Conservation (phyloP, 2,329 filamentous ascomycete genomes). For the Claviceps paspali region DNA sequence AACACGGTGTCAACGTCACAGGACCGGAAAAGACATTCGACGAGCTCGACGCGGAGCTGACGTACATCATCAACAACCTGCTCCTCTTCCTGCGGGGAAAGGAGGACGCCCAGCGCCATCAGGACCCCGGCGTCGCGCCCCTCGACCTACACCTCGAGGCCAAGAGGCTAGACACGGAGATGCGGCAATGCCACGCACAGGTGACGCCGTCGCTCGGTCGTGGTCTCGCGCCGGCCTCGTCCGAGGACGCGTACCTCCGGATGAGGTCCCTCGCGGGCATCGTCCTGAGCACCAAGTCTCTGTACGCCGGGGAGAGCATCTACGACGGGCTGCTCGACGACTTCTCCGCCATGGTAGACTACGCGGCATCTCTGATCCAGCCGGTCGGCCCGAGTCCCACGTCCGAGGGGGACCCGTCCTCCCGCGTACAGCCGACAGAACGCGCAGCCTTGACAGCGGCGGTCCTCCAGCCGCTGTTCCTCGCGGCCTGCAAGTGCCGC, state of each 20-base stretch:
- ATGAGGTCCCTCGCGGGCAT: constrained; percentile 6
- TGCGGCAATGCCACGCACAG: constrained; percentile 2
- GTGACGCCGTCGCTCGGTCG: no score
- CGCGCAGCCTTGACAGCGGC: no score
- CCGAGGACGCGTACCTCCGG: constrained; percentile 5
- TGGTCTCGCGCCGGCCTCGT: no score
- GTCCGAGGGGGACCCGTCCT: no score
- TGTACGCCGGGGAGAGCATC: constrained; percentile 6
- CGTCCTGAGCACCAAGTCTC: constrained; percentile 4
- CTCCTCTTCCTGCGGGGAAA: constrained; percentile 6
- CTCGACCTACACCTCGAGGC: constrained; percentile 4
- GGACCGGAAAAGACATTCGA: neutral
- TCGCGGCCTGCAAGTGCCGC: constrained; percentile 8
- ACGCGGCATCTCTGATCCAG: neutral
- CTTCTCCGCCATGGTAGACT: constrained; percentile 7
- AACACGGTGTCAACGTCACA: neutral
- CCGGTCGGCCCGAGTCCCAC: no score
- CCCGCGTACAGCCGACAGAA: no score
- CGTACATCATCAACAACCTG: constrained; percentile 1
- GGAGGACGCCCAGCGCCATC: constrained; percentile 6
- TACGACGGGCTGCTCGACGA: constrained; percentile 5
- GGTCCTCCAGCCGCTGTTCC: constrained; percentile 6
- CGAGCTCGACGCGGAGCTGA: neutral
- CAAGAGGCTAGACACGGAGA: constrained; percentile 1
- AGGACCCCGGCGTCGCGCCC: constrained; percentile 2